Percentiles rank a stretch among this genome's conserved stretches.
Conservation (phyloP, 768 basidiomycete species). For the Suillus fuscotomentosus region DNA sequence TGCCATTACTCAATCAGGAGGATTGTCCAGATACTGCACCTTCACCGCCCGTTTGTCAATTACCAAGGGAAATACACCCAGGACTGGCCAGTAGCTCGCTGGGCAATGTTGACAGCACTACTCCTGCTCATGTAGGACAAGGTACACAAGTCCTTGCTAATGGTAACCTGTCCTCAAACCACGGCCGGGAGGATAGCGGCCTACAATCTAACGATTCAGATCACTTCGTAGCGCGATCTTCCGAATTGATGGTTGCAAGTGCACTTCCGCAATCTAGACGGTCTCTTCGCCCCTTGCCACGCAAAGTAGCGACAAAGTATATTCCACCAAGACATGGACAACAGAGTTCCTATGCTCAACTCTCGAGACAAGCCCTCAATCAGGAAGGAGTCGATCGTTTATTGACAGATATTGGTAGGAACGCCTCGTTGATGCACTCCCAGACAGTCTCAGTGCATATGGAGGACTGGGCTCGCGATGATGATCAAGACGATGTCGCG, state of each 20-base stretch:
- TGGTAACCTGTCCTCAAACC: neutral
- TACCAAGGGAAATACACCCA: neutral
- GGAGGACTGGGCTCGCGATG: conserved; percentile 25
- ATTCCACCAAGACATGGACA: neutral
- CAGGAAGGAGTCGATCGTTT: conserved; percentile 17
- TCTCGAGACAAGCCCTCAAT: neutral
- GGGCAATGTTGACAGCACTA: neutral
- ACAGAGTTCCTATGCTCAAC: neutral
- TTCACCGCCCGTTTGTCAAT: neutral
- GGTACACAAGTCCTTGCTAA: neutral
- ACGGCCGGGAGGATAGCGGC: neutral
- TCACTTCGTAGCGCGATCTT: neutral
- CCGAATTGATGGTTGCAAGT: neutral
- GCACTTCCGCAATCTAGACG: neutral
- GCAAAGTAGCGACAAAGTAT: conserved; percentile 9
- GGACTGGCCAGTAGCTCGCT: neutral
- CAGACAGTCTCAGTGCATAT: neutral
- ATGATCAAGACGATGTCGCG: conserved; percentile 19
- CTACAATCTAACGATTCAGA: neutral
- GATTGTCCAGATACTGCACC: neutral
- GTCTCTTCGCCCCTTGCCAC: conserved; percentile 22
- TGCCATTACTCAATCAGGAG: neutral
- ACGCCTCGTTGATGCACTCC: conserved; percentile 9
- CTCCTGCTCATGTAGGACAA: neutral
- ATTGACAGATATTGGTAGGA: conserved; percentile 17